Base-by-base conservation (phyloP, 768 basidiomycete genomes). In the Boletus coccyginus region DNA sequence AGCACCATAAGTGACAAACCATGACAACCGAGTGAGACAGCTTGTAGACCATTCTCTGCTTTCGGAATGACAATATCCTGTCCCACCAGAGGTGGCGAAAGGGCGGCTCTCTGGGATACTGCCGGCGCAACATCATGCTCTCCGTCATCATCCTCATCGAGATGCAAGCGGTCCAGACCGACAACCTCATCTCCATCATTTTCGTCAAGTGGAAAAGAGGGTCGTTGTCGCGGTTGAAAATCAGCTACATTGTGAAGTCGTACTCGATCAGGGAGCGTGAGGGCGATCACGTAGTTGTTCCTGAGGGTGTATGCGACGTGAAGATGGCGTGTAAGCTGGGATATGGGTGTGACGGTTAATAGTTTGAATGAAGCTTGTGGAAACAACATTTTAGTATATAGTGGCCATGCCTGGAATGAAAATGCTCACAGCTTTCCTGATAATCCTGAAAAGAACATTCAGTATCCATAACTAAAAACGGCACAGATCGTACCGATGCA, bases 391-490 rank as follows among this genome's bases (percentile, higher is more conserved):
- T 64, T 31, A 68, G 54, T 13, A 24, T 21, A 46, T 12, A 24
- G 41, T 36, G 29, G 5, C 32, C 32, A 36, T 12, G 46, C n/a
- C 5, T n/a, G 43, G 29, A 46, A 52, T 38, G 5, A 45, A 36
- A 45, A 39, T 1, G 65, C 85, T 66, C 66, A 90, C 90, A 78
- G 68, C 87, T 90, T 63, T 90, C 86, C 62, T 84, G 85, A 64
- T 84, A 90, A 67, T 91, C 90, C 88, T 91, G 44, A 39, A 13
- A 35, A 36, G n/a, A 38, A 39, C 3, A 4, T 50, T 62, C 45
- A 64, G 54, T 29, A 40, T 46, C 16, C 19, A 40, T 10, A 41
- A 3, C 3, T 16, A 43, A 43, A 47, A 45, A 52, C 9, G 21
- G 47, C 14, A 21, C 2, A 7, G 45, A 35, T 48, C 83, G 33